These are phyloP conservation scores for Ustilago xerochloae DNA, from an alignment of 1,284 basidiomycete species.

Conservation along the genomic window DNA sequence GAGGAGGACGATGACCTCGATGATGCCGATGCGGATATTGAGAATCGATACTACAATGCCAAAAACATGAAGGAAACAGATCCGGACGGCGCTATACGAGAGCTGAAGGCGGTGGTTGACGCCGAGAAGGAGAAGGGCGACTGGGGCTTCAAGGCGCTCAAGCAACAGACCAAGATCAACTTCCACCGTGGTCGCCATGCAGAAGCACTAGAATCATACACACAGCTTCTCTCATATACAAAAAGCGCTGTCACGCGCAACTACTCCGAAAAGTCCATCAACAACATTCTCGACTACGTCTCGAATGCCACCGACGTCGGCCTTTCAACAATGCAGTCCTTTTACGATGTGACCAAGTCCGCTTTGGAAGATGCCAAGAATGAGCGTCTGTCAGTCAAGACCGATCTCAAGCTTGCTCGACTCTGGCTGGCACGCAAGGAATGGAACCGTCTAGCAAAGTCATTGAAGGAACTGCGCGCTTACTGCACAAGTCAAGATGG, in stretches of 20 bases:
- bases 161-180: slow-evolving; percentile 95
- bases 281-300: slow-evolving; percentile 97
- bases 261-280: slow-evolving; percentile 89
- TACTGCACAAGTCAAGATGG: slow-evolving; percentile 74
- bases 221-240: slow-evolving; percentile 86
- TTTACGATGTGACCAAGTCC: slow-evolving; percentile 91
- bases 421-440: slow-evolving; percentile 96
- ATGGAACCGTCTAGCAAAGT: slow-evolving; percentile 78
- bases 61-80: slow-evolving; percentile 94
- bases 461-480: slow-evolving; percentile 70
- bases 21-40: slow-evolving; percentile 88
- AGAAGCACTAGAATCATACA: slow-evolving; percentile 88
- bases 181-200: slow-evolving; percentile 82
- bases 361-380: slow-evolving; percentile 93
- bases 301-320: slow-evolving; percentile 78
- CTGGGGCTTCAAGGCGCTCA: slow-evolving; percentile 96
- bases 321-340: slow-evolving; percentile 88
- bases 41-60: slow-evolving; percentile 98
- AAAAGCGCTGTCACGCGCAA: slow-evolving; percentile 63
- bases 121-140: slow-evolving; percentile 90
- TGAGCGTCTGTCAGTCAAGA: slow-evolving; percentile 94
- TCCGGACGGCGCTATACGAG: slow-evolving; percentile 86
- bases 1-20: slow-evolving; percentile 75
- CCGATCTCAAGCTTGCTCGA: slow-evolving; percentile 95
- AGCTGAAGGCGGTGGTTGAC: slow-evolving; percentile 86